Percentiles rank a stretch among this genome's conserved stretches.
Evolutionary conservation across 2,329 filamentous ascomycete species (phyloP).

Genomic region (Ascochyta lentis): DNA sequence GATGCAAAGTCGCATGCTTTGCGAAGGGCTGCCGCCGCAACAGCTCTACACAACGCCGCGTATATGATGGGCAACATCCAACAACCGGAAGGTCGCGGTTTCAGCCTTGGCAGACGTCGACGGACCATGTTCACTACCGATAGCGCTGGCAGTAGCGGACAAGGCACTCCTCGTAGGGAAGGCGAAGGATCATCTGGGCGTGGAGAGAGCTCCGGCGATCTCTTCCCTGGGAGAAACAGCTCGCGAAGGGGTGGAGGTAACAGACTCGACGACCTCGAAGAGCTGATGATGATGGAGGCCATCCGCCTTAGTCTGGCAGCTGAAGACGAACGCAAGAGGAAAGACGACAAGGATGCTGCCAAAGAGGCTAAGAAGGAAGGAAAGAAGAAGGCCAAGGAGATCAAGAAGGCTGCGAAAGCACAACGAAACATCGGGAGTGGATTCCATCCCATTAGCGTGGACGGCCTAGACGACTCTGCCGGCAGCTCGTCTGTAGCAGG

Average conservation of each 20-base stretch:
- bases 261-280: conserved; percentile 86
- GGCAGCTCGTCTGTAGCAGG: conserved; percentile 44
- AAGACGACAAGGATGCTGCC: conserved; percentile 77
- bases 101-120: conserved; percentile 55
- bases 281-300: conserved; percentile 98
- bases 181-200: conserved; percentile 42
- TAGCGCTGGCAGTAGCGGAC: conserved; percentile 54
- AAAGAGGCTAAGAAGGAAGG: conserved; percentile 87
- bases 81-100: conserved; percentile 57
- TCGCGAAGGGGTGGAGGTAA: conserved; percentile 64
- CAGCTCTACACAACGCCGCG: conserved; percentile 90
- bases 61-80: conserved; percentile 77
- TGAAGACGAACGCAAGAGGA: conserved; percentile 90
- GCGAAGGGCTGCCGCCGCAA: conserved; percentile 87
- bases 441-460: conserved; percentile 61
- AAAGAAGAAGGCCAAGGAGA: conserved; percentile 71
- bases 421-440: conserved; percentile 66
- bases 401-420: conserved; percentile 72
- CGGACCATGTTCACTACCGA: conserved; percentile 60
- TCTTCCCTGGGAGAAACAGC: conserved; percentile 54
- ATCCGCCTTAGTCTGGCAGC: conserved; percentile 88
- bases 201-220: conserved; percentile 44
- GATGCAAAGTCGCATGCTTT: conserved; percentile 85
- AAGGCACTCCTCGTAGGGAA: conserved; percentile 52
- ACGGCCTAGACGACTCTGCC: conserved; percentile 44